These are phyloP conservation scores for Ulmus americana DNA, from an alignment of 331 rosid genomes.

Conservation along the genomic window DNA sequence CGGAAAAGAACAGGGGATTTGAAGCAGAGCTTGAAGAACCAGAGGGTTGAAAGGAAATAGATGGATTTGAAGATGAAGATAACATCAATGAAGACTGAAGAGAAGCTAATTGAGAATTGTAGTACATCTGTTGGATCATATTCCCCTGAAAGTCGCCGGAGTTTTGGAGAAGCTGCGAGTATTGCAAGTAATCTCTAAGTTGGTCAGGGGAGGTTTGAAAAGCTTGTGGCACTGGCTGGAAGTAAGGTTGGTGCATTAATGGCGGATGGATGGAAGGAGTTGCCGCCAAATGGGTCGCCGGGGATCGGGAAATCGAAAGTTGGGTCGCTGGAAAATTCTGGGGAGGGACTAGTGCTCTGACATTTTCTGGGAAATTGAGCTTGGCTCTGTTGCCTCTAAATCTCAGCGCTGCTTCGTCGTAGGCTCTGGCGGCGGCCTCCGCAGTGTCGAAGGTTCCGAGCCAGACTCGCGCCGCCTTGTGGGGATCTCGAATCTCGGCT, in stretches of 20 bases:
- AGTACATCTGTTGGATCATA: constrained; percentile 51
- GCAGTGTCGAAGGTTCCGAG: constrained; percentile 96
- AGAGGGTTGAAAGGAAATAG: constrained; percentile 30
- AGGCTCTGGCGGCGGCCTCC: constrained; percentile 90
- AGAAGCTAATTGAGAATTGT: constrained; percentile 42
- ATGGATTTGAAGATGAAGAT: constrained; percentile 30
- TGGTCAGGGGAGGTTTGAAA: constrained; percentile 25
- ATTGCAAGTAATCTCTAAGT: constrained; percentile 54
- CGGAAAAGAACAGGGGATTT: constrained; percentile 40
- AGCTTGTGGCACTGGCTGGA: constrained; percentile 7
- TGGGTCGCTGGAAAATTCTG: constrained; percentile 18
- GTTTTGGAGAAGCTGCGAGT: constrained; percentile 58
- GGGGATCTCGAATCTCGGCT: constrained; percentile 93
- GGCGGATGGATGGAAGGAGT: constrained; percentile 5
- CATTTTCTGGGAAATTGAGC: constrained; percentile 87
- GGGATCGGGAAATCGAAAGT: constrained; percentile 4
- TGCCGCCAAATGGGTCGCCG: constrained; percentile 2
- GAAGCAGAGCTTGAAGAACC: constrained; percentile 53
- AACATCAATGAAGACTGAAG: constrained; percentile 37
- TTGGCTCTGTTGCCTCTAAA: constrained; percentile 96
- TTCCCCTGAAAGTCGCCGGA: constrained; percentile 46
- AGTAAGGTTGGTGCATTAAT: constrained; percentile 1
- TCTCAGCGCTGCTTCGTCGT: constrained; percentile 86
- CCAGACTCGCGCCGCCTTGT: constrained; percentile 96
- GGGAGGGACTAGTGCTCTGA: constrained; percentile 28